phyloP scores from a whole-genome alignment of 805 yeast species.

The Starmerella etchellsii region DNA sequence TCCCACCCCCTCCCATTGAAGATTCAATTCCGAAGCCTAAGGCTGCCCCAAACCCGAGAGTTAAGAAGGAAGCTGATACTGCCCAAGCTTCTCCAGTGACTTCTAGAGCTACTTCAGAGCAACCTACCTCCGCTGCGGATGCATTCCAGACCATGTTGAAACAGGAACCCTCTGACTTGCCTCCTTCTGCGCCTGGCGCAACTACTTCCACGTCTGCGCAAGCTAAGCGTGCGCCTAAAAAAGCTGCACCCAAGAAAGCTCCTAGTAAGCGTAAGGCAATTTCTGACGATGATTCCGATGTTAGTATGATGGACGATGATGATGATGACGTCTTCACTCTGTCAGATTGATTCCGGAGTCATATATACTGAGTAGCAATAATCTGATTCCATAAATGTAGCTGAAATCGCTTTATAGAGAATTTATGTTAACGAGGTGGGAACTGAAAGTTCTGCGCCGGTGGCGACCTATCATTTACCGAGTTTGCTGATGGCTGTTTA shows the following conservation, averaged over 20 bases:
- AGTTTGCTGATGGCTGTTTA: constrained; percentile 3
- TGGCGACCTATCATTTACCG: no score
- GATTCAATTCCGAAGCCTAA: constrained; percentile 9
- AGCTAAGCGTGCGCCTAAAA: constrained; percentile 21
- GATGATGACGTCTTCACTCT: constrained; percentile 8
- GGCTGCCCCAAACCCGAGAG: constrained; percentile 4
- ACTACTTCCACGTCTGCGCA: background rate
- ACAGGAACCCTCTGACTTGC: background rate
- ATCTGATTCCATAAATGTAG: no score
- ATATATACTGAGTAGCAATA: no score
- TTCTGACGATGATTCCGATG: constrained; percentile 6
- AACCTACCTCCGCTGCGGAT: background rate
- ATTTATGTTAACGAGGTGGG: constrained; percentile 13
- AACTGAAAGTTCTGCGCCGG: constrained; percentile 6
- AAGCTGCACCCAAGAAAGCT: constrained; percentile 8
- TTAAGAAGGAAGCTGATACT: constrained; percentile 8
- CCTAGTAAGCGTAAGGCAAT: background rate
- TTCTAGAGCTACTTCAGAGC: background rate
- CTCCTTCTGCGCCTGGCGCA: background rate
- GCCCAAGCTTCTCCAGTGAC: constrained; percentile 5
- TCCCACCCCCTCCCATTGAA: constrained; percentile 20
- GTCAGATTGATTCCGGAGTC: constrained; percentile 3
- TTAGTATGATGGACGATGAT: background rate
- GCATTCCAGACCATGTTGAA: background rate
- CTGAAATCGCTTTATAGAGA: no score